phyloP scores from a whole-genome alignment of 2,329 filamentous ascomycete genomes.

The Geosmithia flava region DNA sequence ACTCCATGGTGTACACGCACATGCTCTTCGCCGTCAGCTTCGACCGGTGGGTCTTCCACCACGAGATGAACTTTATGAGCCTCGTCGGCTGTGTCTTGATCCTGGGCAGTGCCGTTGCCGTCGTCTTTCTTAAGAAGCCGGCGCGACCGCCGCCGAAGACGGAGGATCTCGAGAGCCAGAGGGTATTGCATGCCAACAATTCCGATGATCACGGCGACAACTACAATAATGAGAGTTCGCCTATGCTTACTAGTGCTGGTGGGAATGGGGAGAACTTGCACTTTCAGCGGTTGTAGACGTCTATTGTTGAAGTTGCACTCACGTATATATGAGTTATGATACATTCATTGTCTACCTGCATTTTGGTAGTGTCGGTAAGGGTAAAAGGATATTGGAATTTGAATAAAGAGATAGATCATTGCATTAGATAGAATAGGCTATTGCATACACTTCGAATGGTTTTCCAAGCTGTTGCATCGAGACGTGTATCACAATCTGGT shows the following conservation, averaged over 20 bases:
- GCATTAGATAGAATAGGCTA: no score
- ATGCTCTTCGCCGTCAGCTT: slow-evolving; percentile 43
- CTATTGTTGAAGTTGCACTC: no score
- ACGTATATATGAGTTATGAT: no score
- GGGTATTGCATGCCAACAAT: background rate
- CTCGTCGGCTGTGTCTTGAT: slow-evolving; percentile 38
- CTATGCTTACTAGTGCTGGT: slow-evolving; percentile 23
- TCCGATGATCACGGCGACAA: background rate
- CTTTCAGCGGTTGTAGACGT: slow-evolving; percentile 2
- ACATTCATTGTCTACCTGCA: no score
- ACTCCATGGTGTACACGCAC: slow-evolving; percentile 45
- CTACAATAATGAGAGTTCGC: slow-evolving; percentile 18
- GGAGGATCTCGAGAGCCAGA: slow-evolving; percentile 20
- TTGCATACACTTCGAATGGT: no score
- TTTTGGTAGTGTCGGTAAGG: no score
- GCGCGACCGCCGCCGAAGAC: slow-evolving; percentile 1
- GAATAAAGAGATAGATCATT: no score
- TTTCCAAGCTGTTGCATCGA: no score
- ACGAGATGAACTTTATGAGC: slow-evolving; percentile 35
- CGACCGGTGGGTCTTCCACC: slow-evolving; percentile 39
- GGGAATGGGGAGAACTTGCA: slow-evolving; percentile 10
- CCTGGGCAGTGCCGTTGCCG: slow-evolving; percentile 38
- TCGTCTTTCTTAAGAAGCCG: slow-evolving; percentile 29
- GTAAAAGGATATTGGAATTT: no score
- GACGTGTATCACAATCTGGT: no score